Percentiles rank a stretch among this genome's conserved stretches.
Evolutionary conservation across 2,329 filamentous ascomycete genomes (phyloP).

Genomic region (Diaporthe sp.): DNA sequence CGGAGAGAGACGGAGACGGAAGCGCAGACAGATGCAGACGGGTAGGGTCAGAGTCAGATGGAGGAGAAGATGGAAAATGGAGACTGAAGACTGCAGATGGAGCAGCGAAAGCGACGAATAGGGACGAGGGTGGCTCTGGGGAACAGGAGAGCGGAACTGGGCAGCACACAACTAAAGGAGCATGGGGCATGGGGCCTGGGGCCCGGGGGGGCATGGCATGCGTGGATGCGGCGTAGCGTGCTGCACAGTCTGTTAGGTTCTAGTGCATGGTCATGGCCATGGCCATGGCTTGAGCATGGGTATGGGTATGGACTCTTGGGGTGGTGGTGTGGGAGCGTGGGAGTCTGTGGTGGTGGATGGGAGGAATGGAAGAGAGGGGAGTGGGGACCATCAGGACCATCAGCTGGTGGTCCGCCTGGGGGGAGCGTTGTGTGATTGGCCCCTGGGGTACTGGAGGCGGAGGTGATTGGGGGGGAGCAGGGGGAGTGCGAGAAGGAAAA

Average conservation of each 20-base stretch:
- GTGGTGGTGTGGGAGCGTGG: background rate
- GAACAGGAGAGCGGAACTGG: constrained; percentile 13
- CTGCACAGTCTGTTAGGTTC: constrained; percentile 6
- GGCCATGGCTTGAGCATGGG: background rate
- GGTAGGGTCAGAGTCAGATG: background rate
- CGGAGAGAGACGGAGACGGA: constrained; percentile 25
- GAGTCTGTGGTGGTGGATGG: background rate
- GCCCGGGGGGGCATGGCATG: background rate
- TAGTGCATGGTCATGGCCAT: background rate
- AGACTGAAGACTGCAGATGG: constrained; percentile 17
- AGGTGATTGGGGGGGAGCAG: constrained; percentile 9
- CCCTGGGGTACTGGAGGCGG: constrained; percentile 4
- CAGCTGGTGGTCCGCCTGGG: constrained; percentile 32
- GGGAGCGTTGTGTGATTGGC: constrained; percentile 40
- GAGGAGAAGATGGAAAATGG: constrained; percentile 24
- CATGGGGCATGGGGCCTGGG: background rate
- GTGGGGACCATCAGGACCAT: constrained; percentile 25
- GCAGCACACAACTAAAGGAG: background rate
- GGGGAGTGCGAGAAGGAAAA: background rate
- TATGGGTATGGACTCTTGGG: constrained; percentile 1
- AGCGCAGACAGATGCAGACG: background rate
- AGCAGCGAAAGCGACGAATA: constrained; percentile 21
- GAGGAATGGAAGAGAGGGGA: background rate
- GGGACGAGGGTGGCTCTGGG: constrained; percentile 23
- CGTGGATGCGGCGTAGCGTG: constrained; percentile 22